These are phyloP conservation scores for Nephelium lappaceum DNA, from an alignment of 345 rosid species.

Conservation along the genomic window DNA sequence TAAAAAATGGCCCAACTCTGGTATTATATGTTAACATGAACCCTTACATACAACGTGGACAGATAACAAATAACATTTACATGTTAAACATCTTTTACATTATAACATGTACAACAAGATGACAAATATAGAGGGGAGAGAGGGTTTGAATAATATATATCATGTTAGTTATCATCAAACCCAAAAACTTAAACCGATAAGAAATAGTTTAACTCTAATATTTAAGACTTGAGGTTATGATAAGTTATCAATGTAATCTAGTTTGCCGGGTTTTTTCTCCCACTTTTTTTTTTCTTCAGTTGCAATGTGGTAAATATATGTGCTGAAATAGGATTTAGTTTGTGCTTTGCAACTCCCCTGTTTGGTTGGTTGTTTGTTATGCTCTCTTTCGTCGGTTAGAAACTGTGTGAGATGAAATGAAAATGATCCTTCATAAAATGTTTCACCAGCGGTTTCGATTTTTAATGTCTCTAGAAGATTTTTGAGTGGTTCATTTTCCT, in stretches of 20 bases:
- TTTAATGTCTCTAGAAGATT: neutral
- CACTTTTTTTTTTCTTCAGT: neutral
- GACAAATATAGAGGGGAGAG: no score
- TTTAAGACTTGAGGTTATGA: no score
- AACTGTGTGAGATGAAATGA: neutral
- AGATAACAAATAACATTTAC: no score
- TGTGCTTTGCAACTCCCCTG: neutral
- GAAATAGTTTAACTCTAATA: no score
- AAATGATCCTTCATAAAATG: neutral
- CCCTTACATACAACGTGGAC: no score
- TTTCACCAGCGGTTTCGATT: neutral
- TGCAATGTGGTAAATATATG: neutral
- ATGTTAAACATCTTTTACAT: no score
- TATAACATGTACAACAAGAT: no score
- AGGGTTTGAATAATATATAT: no score
- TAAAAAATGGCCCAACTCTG: no score
- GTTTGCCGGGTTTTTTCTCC: neutral
- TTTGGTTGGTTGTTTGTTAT: neutral
- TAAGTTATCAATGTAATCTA: neutral
- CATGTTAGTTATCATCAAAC: no score
- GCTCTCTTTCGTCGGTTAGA: neutral
- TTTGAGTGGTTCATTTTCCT: neutral
- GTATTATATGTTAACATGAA: no score
- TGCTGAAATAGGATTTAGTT: neutral
- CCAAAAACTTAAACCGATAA: no score